Conservation (phyloP, 2,329 filamentous ascomycete species). For the Xylaria sp. region DNA sequence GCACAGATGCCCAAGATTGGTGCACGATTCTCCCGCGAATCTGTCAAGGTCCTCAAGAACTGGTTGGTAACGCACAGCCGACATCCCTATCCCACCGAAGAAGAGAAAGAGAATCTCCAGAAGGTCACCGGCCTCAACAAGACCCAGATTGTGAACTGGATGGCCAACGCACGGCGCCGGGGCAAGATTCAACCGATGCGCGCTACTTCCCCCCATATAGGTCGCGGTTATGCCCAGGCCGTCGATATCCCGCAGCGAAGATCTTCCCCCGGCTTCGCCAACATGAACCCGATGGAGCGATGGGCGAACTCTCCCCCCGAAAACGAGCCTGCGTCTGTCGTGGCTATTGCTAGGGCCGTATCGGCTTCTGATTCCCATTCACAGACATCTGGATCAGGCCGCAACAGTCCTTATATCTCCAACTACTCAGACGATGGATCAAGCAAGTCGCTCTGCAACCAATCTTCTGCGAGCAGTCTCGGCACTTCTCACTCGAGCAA, state of each 20-base stretch:
- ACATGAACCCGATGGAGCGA: constrained; percentile 61
- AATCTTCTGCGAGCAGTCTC: constrained; percentile 62
- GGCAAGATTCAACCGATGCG: constrained; percentile 74
- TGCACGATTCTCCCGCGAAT: constrained; percentile 77
- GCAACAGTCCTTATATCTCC: constrained; percentile 60
- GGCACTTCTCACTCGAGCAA: constrained; percentile 64
- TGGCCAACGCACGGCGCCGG: constrained; percentile 83
- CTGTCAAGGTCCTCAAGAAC: constrained; percentile 77
- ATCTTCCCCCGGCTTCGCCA: constrained; percentile 55
- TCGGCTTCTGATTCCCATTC: constrained; percentile 52
- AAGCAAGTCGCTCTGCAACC: constrained; percentile 58
- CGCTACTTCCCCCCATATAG: constrained; percentile 69
- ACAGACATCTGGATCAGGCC: constrained; percentile 51
- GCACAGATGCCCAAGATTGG: constrained; percentile 63
- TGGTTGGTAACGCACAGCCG: constrained; percentile 81
- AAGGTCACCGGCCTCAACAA: constrained; percentile 78
- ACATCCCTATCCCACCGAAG: constrained; percentile 86
- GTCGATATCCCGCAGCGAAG: constrained; percentile 73
- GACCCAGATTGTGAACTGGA: constrained; percentile 87
- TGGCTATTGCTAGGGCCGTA: constrained; percentile 60
- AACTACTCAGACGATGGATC: constrained; percentile 65
- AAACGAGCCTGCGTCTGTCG: constrained; percentile 62
- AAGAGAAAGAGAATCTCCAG: constrained; percentile 81
- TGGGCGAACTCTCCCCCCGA: constrained; percentile 63
- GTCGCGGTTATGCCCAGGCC: constrained; percentile 60